Evolutionary conservation across 2,329 filamentous ascomycete genomes (phyloP).

Genomic region (Orbilia blumenaviensis): DNA sequence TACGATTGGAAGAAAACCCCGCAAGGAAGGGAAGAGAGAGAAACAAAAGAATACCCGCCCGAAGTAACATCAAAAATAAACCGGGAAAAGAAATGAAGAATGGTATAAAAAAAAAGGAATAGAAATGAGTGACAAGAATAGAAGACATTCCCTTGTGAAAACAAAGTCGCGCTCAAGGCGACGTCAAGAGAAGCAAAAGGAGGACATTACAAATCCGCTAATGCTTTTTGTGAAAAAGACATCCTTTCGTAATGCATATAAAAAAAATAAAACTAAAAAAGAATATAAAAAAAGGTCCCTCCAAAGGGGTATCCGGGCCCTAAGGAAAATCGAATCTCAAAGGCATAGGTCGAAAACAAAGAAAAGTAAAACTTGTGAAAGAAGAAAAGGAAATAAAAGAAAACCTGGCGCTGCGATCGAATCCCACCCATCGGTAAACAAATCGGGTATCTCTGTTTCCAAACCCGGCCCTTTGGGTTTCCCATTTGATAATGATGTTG

Average conservation of each 20-base stretch:
- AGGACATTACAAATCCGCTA: conserved; percentile 48
- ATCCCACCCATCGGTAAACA: neutral
- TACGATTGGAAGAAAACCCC: conserved; percentile 1
- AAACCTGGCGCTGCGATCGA: neutral
- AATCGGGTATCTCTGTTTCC: neutral
- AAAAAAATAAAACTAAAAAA: neutral
- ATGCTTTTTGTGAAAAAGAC: conserved; percentile 43
- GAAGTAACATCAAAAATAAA: conserved; percentile 4
- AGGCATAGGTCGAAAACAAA: neutral
- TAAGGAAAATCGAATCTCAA: neutral
- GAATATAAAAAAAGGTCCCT: conserved; percentile 1
- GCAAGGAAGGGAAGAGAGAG: conserved; percentile 5
- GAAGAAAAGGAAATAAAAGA: neutral
- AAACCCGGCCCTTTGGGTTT: neutral
- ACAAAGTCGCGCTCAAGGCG: conserved; percentile 43
- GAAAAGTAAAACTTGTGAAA: no score
- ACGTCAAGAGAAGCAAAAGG: neutral
- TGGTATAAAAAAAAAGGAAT: neutral
- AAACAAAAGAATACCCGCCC: conserved; percentile 28
- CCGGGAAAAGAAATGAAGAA: conserved; percentile 7
- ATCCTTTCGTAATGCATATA: conserved; percentile 45
- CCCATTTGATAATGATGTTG: no score
- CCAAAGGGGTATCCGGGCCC: conserved; percentile 12
- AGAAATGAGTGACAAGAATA: conserved; percentile 18
- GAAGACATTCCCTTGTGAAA: conserved; percentile 4